Conservation (phyloP, 129 eudicot species). For the Chrysanthemum makinoi region DNA sequence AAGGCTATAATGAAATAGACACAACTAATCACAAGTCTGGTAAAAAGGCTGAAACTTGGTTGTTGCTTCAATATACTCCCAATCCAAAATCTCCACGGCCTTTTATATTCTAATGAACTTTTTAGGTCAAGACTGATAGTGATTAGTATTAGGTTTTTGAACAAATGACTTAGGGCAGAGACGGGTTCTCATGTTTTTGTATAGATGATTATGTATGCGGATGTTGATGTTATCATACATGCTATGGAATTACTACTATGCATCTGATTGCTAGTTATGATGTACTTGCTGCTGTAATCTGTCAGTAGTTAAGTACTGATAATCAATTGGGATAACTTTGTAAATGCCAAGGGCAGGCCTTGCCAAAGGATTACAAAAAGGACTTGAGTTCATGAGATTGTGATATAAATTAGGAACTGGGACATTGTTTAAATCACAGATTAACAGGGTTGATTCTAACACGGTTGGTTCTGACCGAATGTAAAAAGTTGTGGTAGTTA, state of each 20-base stretch:
- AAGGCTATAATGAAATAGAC: slow-evolving; percentile 39
- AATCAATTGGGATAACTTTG: no score
- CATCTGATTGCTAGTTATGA: background rate
- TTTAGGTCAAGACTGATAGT: slow-evolving; percentile 7
- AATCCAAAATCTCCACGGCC: slow-evolving; percentile 3
- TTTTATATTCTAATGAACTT: background rate
- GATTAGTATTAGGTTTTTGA: background rate
- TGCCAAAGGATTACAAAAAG: no score
- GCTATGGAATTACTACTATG: background rate
- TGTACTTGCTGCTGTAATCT: slow-evolving; percentile 4
- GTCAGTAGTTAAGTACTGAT: no score
- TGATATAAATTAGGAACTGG: no score
- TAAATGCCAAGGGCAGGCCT: no score
- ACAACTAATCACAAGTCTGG: background rate
- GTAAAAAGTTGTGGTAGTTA: no score
- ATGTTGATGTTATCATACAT: slow-evolving; percentile 8
- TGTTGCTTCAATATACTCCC: slow-evolving; percentile 1
- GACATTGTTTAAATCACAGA: no score
- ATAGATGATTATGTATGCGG: background rate
- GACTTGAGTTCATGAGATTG: no score
- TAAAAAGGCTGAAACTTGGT: background rate
- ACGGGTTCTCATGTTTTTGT: slow-evolving; percentile 11
- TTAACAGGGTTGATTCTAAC: no score
- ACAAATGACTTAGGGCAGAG: background rate
- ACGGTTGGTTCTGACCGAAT: no score